phyloP scores from a whole-genome alignment of 257 asterid genomes.

The Nicotiana benthamiana region DNA sequence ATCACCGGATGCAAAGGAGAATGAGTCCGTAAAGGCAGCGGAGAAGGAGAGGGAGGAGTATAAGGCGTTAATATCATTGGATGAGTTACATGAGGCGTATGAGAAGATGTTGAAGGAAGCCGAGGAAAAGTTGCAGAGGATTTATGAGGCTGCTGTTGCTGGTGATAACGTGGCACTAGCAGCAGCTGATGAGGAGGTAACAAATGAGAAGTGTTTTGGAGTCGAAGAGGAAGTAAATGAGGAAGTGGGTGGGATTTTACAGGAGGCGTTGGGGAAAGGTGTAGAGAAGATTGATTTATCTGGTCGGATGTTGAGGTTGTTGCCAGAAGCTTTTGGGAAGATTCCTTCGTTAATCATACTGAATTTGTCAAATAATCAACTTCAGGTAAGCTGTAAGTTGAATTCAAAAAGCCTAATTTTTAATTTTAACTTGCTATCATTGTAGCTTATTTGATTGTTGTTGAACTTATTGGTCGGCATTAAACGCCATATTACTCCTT shows the following conservation, averaged over 20 bases:
- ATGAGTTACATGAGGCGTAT: conserved; percentile 76
- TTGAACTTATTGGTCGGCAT: too few species aligned
- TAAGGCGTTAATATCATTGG: conserved; percentile 62
- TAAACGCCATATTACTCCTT: not conserved
- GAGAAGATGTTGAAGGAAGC: conserved; percentile 72
- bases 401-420: not conserved
- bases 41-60: conserved; percentile 42
- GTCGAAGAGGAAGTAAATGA: conserved; percentile 43
- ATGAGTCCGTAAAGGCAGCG: conserved; percentile 13
- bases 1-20: conserved; percentile 13
- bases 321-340: conserved; percentile 81
- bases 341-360: conserved; percentile 46
- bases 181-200: conserved; percentile 21
- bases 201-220: conserved; percentile 19
- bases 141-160: conserved; percentile 70
- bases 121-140: conserved; percentile 69
- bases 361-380: conserved; percentile 67
- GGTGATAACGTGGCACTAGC: conserved; percentile 33
- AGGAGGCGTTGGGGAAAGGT: conserved; percentile 51
- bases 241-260: conserved; percentile 57
- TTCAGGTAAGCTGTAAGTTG: conserved; percentile 40
- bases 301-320: conserved; percentile 40
- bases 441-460: too few species aligned
- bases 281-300: conserved; percentile 58
- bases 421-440: not conserved